Conservation (phyloP, 179 eudicot genomes). For the Heliamphora pulchella region DNA sequence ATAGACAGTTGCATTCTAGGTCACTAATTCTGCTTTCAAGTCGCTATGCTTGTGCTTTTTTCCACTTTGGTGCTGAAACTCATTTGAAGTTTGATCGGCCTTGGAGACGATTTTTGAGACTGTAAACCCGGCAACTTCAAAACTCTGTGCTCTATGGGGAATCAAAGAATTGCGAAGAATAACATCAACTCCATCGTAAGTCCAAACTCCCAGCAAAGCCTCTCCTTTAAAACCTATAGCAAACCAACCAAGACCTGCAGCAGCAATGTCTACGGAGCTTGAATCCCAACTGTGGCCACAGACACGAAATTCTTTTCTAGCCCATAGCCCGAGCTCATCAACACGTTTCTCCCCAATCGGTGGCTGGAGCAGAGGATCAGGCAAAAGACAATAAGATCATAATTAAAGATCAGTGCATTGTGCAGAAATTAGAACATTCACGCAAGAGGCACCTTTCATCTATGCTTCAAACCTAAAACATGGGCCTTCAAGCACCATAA, state of each 20-base stretch:
- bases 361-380: slow-evolving; percentile 45
- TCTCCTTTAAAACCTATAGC: slow-evolving; percentile 80
- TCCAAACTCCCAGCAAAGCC: slow-evolving; percentile 61
- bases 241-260: slow-evolving; percentile 94
- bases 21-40: slow-evolving; percentile 6
- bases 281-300: slow-evolving; percentile 69
- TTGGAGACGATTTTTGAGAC: slow-evolving; percentile 68
- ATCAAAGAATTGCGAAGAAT: slow-evolving; percentile 56
- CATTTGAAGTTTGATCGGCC: slow-evolving; percentile 58
- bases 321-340: slow-evolving; percentile 71
- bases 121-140: slow-evolving; percentile 81
- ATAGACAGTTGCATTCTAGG: too few relatives aligned
- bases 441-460: not conserved
- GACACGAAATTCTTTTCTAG: slow-evolving; percentile 46
- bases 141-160: slow-evolving; percentile 52
- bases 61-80: slow-evolving; percentile 23
- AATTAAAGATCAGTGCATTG: not conserved
- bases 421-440: not conserved
- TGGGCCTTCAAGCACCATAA: not conserved
- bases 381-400: not conserved
- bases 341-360: slow-evolving; percentile 64
- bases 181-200: slow-evolving; percentile 76
- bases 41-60: slow-evolving; percentile 30
- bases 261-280: slow-evolving; percentile 71
- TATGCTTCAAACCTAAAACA: not conserved